phyloP scores from a whole-genome alignment of 1,284 basidiomycete genomes.

The Puccinia triticina region DNA sequence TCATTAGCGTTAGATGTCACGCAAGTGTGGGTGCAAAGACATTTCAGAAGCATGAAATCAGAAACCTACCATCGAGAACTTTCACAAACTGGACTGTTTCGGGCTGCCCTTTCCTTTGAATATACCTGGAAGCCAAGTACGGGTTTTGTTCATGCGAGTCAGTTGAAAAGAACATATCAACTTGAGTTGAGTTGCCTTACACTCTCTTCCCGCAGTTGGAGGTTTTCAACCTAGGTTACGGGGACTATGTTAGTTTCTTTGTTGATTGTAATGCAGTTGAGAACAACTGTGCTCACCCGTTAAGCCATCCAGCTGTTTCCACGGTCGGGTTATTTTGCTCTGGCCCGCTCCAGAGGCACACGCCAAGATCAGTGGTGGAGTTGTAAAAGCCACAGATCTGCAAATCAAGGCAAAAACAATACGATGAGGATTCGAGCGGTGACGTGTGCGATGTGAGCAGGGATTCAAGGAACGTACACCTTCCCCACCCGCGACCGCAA shows the following conservation, averaged over 20 bases:
- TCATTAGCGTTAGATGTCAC: not conserved
- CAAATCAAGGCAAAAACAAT: not conserved
- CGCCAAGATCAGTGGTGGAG: not conserved
- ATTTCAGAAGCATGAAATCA: not conserved
- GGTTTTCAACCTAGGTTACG: not conserved
- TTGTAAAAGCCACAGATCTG: slow-evolving; percentile 31
- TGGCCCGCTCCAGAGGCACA: slow-evolving; percentile 40
- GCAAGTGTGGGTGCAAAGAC: not conserved
- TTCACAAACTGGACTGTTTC: slow-evolving; percentile 18
- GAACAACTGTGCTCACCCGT: slow-evolving; percentile 19
- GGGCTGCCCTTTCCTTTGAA: slow-evolving; percentile 36
- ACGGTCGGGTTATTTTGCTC: not conserved
- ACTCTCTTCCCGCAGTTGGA: slow-evolving; percentile 40
- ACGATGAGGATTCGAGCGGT: not conserved
- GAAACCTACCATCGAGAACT: slow-evolving; percentile 25
- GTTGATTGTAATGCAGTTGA: not conserved
- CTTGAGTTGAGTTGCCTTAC: slow-evolving; percentile 24
- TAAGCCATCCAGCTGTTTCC: slow-evolving; percentile 36
- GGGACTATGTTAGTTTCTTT: not conserved
- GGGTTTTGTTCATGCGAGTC: not conserved
- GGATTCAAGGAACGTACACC: slow-evolving; percentile 24
- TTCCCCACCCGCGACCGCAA: not conserved
- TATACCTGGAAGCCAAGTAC: slow-evolving; percentile 1
- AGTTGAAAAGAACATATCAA: not conserved
- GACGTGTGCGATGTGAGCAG: not conserved